Conservation (phyloP, 2,329 filamentous ascomycete genomes). For the Escovopsis sp. region DNA sequence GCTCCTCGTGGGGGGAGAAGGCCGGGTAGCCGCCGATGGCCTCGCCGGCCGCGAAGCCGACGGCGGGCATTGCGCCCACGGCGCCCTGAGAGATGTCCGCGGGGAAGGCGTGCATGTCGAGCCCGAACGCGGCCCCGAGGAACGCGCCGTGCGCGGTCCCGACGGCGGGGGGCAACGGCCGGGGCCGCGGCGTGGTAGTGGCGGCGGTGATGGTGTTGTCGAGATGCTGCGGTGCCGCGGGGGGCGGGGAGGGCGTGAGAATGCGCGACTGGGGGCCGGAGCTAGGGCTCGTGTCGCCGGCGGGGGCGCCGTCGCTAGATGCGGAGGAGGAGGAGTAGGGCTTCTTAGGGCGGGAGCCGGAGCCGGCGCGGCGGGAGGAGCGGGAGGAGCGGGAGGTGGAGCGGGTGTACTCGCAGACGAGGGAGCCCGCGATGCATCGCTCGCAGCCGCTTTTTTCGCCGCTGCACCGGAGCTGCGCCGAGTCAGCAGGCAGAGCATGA, state of each 20-base stretch:
- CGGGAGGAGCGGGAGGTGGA: conserved; percentile 18
- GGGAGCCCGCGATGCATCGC: conserved; percentile 16
- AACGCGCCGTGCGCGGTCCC: conserved; percentile 11
- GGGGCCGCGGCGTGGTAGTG: conserved; percentile 1
- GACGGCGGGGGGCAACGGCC: neutral
- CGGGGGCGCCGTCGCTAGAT: conserved; percentile 1
- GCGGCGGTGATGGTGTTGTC: neutral
- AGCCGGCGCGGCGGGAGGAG: neutral
- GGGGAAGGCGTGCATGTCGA: conserved; percentile 10
- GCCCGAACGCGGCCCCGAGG: conserved; percentile 17
- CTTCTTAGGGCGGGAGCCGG: conserved; percentile 11
- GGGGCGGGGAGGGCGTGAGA: neutral
- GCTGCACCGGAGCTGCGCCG: conserved; percentile 20
- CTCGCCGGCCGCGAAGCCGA: no score
- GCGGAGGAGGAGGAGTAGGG: conserved; percentile 7
- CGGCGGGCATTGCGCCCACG: no score
- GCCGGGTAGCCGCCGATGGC: no score
- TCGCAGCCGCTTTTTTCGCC: conserved; percentile 24
- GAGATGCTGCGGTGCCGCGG: conserved; percentile 1
- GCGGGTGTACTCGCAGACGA: conserved; percentile 22
- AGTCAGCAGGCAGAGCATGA: conserved; percentile 3
- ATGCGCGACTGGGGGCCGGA: conserved; percentile 1
- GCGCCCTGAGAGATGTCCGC: no score
- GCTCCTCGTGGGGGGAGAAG: no score
- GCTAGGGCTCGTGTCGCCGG: conserved; percentile 4